These are phyloP conservation scores for Mercurialis annua DNA, from an alignment of 345 rosid species.

Conservation along the genomic window DNA sequence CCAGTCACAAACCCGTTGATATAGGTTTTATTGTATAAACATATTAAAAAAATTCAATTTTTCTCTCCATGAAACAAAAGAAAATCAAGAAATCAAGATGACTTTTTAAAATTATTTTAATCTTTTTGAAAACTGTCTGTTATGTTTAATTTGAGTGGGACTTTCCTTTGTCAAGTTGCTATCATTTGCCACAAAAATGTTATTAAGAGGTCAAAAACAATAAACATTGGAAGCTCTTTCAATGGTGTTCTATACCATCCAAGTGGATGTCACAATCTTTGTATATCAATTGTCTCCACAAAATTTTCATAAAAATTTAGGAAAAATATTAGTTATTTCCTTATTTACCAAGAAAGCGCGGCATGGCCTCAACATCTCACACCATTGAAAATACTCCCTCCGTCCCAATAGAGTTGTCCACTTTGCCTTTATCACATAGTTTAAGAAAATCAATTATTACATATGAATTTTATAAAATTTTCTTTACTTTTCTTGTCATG, in stretches of 20 bases:
- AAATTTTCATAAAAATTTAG: not conserved
- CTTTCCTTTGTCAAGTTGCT: not conserved
- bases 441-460: no score
- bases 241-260: not conserved
- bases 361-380: not conserved
- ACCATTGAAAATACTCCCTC: not conserved
- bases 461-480: no score
- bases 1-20: no score
- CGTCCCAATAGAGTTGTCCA: no score
- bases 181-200: not conserved
- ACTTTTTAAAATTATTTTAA: no score
- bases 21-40: no score
- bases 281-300: conserved; percentile 1
- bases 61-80: not conserved
- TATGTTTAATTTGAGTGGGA: not conserved
- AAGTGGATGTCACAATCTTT: conserved; percentile 10
- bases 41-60: not conserved
- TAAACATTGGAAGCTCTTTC: not conserved
- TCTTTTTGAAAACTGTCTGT: no score
- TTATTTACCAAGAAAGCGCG: not conserved
- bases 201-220: not conserved
- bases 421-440: no score
- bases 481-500: no score
- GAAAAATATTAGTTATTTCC: not conserved
- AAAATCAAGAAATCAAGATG: not conserved